Base-by-base conservation (phyloP, 352 stramenopile species). In the Pythium pyrilobum region DNA sequence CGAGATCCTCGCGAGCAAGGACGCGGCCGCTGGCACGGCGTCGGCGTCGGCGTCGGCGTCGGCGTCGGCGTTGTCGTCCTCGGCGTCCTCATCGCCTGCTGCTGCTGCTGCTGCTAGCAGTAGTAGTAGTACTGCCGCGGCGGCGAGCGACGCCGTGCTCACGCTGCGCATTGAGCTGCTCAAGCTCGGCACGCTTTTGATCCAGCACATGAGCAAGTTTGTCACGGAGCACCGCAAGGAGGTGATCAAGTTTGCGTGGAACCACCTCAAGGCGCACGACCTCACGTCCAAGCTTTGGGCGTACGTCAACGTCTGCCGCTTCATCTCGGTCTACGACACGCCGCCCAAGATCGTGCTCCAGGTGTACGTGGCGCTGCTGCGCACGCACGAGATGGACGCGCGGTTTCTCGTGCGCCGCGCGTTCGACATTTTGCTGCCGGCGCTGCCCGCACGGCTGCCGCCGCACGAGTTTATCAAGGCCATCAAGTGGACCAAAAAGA, bases 191-290 rank as follows among this genome's bases (percentile, higher is more conserved):
- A 98, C 92, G 27, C 64, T 99, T 29, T 81, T 99, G 8, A 97
- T 99, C 23, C 91, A 98, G 57, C 86, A 97, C 52, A 95, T 97
- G 73, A 87, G 84, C 62, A 80, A 96, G 47, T 89, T 97, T 28
- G 78, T 99, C 34, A 87, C 82, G 6, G 82, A 97, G 15, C 83
- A 97, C 57, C 74, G 93, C 52, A 98, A 98, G 52, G 95, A 99
- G 66, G 87, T 99, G 40, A 96, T 99, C 47, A 99, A 99, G 70
- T 99, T 98, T 83, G 96, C 96, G 29, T 99, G 95, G 96, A 95
- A 94, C 56, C 81, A 98, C 59, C 72, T 99, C 18, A 99, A 98
- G 70, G 87, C 84, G 1, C 89, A 97, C 18, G 91, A 98, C 64
- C 56, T 94, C 31, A 95, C 78, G 12, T 98, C 90, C 8, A 99